phyloP scores from a whole-genome alignment of 2,329 filamentous ascomycete genomes.

The Colletotrichum somersetense region DNA sequence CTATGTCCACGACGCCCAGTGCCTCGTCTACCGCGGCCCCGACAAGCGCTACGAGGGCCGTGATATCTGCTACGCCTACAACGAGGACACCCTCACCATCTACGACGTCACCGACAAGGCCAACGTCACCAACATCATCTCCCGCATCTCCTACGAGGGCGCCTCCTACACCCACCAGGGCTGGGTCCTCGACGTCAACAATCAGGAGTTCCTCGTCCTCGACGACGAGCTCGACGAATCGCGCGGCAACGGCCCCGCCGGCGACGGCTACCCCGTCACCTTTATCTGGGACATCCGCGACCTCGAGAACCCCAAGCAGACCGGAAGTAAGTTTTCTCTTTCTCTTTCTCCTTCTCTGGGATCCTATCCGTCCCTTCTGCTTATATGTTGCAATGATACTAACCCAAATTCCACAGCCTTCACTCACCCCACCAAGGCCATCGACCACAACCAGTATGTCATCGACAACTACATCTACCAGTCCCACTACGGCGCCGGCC shows the following conservation, averaged over 20 bases:
- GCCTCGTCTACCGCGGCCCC: constrained; percentile 66
- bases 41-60: constrained; percentile 60
- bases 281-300: constrained; percentile 64
- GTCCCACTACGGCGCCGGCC: constrained; percentile 64
- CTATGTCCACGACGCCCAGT: constrained; percentile 73
- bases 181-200: constrained; percentile 61
- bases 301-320: constrained; percentile 58
- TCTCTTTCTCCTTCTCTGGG: neutral
- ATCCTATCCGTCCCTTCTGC: too few relatives aligned
- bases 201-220: constrained; percentile 61
- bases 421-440: constrained; percentile 55
- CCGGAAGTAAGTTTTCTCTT: constrained; percentile 48
- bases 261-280: constrained; percentile 60
- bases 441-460: constrained; percentile 65
- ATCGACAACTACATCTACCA: constrained; percentile 60
- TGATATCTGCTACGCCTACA: constrained; percentile 70
- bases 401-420: constrained; percentile 53
- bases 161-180: constrained; percentile 72
- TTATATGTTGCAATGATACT: constrained; percentile 29
- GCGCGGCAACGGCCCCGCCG: constrained; percentile 53
- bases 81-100: constrained; percentile 65
- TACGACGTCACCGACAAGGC: constrained; percentile 66
- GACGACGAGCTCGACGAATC: constrained; percentile 68
- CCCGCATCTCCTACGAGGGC: constrained; percentile 67
- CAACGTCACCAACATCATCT: constrained; percentile 59